A percentile compares a stretch with the other conserved stretches of the same genome.
Evolutionary conservation across 345 rosid species (phyloP).

Genomic region (Salix purpurea): DNA sequence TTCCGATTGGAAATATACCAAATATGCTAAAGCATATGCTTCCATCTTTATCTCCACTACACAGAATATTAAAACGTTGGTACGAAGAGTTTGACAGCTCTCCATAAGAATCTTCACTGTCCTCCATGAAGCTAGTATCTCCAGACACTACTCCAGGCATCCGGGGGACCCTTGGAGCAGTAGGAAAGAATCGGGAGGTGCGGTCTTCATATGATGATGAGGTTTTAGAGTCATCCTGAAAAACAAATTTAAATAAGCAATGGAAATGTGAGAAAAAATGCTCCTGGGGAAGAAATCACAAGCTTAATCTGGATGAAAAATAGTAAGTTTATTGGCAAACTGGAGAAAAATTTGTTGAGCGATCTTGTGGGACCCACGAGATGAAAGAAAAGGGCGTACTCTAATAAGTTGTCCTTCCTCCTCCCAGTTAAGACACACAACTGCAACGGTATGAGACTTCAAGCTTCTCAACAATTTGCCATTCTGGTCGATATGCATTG

Average conservation of each 20-base stretch:
- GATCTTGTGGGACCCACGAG: background rate
- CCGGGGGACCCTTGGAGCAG: slow-evolving; percentile 80
- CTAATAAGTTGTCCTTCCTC: slow-evolving; percentile 51
- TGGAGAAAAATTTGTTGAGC: no score
- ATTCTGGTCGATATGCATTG: slow-evolving; percentile 40
- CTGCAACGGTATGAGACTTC: slow-evolving; percentile 69
- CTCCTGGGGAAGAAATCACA: background rate
- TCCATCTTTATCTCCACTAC: slow-evolving; percentile 87
- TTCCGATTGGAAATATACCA: slow-evolving; percentile 88
- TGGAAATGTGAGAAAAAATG: background rate
- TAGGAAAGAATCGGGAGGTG: slow-evolving; percentile 81
- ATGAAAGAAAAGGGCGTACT: slow-evolving; percentile 31
- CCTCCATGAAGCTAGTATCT: slow-evolving; percentile 77
- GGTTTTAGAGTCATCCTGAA: slow-evolving; percentile 46
- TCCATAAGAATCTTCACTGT: slow-evolving; percentile 69
- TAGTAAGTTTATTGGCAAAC: no score
- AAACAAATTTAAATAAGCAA: background rate
- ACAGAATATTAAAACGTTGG: slow-evolving; percentile 79
- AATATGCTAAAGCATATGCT: slow-evolving; percentile 77
- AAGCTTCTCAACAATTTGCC: slow-evolving; percentile 74
- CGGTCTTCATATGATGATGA: slow-evolving; percentile 66
- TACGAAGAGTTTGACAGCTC: slow-evolving; percentile 74
- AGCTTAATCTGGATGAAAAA: background rate
- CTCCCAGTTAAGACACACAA: slow-evolving; percentile 82
- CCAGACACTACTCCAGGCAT: slow-evolving; percentile 78